phyloP scores from a whole-genome alignment of 1,284 basidiomycete genomes.

The Malassezia furfur region DNA sequence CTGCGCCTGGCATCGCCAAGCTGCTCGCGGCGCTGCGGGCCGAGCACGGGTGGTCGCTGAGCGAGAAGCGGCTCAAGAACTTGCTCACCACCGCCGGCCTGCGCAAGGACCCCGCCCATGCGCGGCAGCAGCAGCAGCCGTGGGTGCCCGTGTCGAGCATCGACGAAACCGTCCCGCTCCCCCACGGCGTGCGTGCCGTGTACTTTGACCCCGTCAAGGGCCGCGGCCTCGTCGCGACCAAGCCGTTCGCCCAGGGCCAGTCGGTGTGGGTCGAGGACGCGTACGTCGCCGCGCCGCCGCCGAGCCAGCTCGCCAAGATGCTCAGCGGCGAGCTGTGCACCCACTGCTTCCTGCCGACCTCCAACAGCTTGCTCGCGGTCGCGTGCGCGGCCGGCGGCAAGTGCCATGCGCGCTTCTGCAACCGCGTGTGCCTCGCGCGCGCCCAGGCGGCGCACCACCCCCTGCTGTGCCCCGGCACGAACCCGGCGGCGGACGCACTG shows the following conservation, averaged over 20 bases:
- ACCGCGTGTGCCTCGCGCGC: constrained; percentile 61
- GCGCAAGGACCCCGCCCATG: neutral
- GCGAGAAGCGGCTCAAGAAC: constrained; percentile 21
- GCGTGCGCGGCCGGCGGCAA: constrained; percentile 13
- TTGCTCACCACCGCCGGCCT: constrained; percentile 19
- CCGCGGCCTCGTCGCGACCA: constrained; percentile 68
- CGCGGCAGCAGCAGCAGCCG: neutral
- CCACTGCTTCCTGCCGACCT: constrained; percentile 36
- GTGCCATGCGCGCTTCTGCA: constrained; percentile 62
- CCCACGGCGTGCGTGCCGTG: constrained; percentile 54
- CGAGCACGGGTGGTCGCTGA: constrained; percentile 30
- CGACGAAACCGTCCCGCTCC: constrained; percentile 24
- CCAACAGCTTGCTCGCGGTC: constrained; percentile 46
- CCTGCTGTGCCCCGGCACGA: constrained; percentile 64
- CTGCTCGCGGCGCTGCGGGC: constrained; percentile 22
- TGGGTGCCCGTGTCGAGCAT: constrained; percentile 27
- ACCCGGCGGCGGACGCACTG: constrained; percentile 59
- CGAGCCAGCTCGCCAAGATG: constrained; percentile 22
- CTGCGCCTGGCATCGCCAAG: constrained; percentile 16
- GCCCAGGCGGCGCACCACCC: constrained; percentile 58
- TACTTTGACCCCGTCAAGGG: constrained; percentile 66
- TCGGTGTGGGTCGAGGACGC: constrained; percentile 66
- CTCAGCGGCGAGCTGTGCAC: constrained; percentile 26
- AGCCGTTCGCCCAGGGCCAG: constrained; percentile 62
- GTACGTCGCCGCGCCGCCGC: constrained; percentile 47